Evolutionary conservation across 1,284 basidiomycete genomes (phyloP), one percentile per base, ranked within the genome.

Genomic region (Retiboletus flavoniger): DNA sequence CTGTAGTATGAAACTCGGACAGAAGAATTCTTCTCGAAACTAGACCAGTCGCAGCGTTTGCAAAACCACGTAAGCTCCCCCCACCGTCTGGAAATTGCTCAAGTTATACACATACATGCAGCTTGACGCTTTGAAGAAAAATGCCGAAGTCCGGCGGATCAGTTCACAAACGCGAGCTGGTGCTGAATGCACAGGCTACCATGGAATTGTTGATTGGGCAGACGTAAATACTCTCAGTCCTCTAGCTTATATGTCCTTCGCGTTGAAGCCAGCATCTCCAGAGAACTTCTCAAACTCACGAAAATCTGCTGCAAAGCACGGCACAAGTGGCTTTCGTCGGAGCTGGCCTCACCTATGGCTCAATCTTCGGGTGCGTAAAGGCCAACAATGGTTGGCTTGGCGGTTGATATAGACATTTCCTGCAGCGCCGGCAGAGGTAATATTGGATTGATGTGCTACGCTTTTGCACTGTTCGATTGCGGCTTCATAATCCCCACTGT

Each of bases 381-480:
- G 24, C n/a, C 31, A 11, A 6, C 7, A 4, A 43, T 21, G 17
- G 21, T 24, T 42, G 19, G 16, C 16, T 26, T 34, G 10, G 13
- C n/a, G n/a, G n/a, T n/a, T n/a, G n/a, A n/a, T n/a, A n/a, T n/a
- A n/a, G n/a, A n/a, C n/a, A n/a, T n/a, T n/a, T 38, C 19, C 40
- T 35, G 13, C 19, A 58, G 56, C 11, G 17, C 55, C 6, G 17
- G 29, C 7, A 51, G 56, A 46, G 56, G 56, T 31, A 53, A 58
- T 36, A 31, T 58, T 14, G 55, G 56, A 35, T 34, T 57, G 17
- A 57, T 57, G 55, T 57, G 55, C 36, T 58, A 58, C 28, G 56
- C 56, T 10, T 58, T 58, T 45, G 55, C 56, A 35, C 40, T 57
- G 40, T 57, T 57, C 36, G 48, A 52, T 36, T 57, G 56, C 16